Evolutionary conservation across 805 yeast genomes (phyloP), one percentile per base, ranked within the genome.

Genomic region (Kodamaea nitidulidarum): DNA sequence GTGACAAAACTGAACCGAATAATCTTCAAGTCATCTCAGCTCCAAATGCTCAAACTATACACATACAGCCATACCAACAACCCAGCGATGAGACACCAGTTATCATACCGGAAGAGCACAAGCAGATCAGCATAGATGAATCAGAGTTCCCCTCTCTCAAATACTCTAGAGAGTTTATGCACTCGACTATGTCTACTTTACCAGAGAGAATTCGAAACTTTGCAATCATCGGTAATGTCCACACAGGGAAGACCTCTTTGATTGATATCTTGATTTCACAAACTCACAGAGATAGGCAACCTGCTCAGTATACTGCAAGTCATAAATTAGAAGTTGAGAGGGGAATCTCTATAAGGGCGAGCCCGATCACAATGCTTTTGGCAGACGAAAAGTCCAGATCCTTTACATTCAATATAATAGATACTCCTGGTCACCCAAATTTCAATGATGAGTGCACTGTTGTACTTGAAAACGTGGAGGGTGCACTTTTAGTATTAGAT

Each of bases 371-470:
- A 0, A 48, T 86, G 7, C 55, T 90, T 5, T 56, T 82, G 11
- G 75, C 73, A 0, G 77, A 78, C 52, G 45, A 76, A 20, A 61
- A 61, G 11, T 60, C 56, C 10, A 76, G 74, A 44, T 81, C 95
- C 0, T 60, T 65, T 12, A 75, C 77, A 0, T 50, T 81, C 15
- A 86, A 84, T 51, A 45, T 90, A 1, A 47, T 88, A 1, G 99
- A 95, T 52, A 69, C 95, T 0, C 99, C 99, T 0, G 99, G 99
- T 0, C 98, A 93, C 59, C 74, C 76, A 0, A 81, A 88, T 52
- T 93, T 93, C 52, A 62, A 70, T 20, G 96, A 88, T 54, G 97
- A 93, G 49, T 61, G 78, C 3, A 70, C 77, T 0, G 71, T 76
- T 0, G 73, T 84, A 0, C 57, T 80, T 7, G 58, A 76, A 15